Evolutionary conservation across 1,284 basidiomycete species (phyloP), one percentile per base, ranked within the genome.

Genomic region (Ustilago tritici): DNA sequence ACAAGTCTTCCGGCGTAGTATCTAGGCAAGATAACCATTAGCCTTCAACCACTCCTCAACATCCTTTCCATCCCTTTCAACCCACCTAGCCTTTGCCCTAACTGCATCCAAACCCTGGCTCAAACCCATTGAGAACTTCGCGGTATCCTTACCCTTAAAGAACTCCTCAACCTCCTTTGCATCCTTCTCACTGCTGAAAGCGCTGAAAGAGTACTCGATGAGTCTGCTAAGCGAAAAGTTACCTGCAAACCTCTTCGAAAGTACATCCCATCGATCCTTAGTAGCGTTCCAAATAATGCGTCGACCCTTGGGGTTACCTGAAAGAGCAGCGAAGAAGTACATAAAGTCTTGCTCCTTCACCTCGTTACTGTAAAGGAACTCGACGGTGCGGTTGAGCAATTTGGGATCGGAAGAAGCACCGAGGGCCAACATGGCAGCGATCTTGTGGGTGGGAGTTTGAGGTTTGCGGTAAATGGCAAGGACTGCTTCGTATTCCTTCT

Each of bases 101-200:
- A 93, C 90, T 2, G 88, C 89, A 77, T 94, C 93, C 69, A 93
- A 81, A 32, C 89, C 89, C 83, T 93, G 93, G 14, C 89, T 89
- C 50, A 93, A 87, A 7, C 88, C 88, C 82, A 91, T 88, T 73
- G 89, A 88, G 87, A 87, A 89, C 78, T 87, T 88, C 41, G 66
- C 63, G 36, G 70, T 81, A 53, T 82, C 76, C 64, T 88, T 88
- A 80, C 72, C 83, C 50, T 65, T 67, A 80, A 87, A 89, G 88
- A 93, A 95, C 4, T 86, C 88, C 59, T 90, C 90, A 28, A 91
- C 89, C 8, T 88, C 89, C 57, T 91, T 87, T 32, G 91, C 89
- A 87, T 97, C 95, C 76, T 91, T 87, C 77, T 92, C 88, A 19
- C 89, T 90, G 19, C 91, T 90, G 70, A 97, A 88, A 46, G 87